These are phyloP conservation scores for Fusarium papillatum DNA, from an alignment of 2,329 filamentous ascomycete species.

Conservation along the genomic window DNA sequence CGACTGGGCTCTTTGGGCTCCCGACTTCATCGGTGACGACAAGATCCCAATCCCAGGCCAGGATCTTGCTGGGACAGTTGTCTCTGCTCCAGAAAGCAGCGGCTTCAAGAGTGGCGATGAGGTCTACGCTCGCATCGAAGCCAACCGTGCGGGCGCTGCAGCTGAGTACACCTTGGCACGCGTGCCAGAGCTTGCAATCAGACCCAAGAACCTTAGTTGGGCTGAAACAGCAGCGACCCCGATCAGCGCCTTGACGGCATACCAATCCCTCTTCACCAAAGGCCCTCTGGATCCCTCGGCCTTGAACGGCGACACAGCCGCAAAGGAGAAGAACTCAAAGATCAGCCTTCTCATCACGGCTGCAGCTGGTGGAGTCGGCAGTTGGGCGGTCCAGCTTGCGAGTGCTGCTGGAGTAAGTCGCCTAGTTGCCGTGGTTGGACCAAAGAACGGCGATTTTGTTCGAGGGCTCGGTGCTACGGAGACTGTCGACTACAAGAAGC, in stretches of 20 bases:
- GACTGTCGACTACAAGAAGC: slow-evolving; percentile 27
- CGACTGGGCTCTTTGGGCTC: slow-evolving; percentile 44
- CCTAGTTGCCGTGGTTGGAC: slow-evolving; percentile 7
- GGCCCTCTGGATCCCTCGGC: slow-evolving; percentile 5
- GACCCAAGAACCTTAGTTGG: slow-evolving; percentile 49
- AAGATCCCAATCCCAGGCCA: slow-evolving; percentile 49
- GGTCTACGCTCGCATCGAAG: slow-evolving; percentile 32
- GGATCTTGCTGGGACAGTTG: slow-evolving; percentile 55
- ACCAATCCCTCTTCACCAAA: slow-evolving; percentile 50
- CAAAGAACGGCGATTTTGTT: slow-evolving; percentile 12
- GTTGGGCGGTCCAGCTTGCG: slow-evolving; percentile 32
- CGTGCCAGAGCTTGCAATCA: slow-evolving; percentile 48
- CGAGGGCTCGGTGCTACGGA: slow-evolving; percentile 24
- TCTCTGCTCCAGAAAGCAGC: slow-evolving; percentile 42
- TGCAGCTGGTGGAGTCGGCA: slow-evolving; percentile 23
- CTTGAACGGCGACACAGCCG: background rate
- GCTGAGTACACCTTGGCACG: slow-evolving; percentile 31
- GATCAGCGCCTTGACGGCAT: slow-evolving; percentile 56
- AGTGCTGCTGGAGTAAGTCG: slow-evolving; percentile 6
- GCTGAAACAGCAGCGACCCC: slow-evolving; percentile 53
- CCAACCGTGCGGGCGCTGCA: slow-evolving; percentile 16
- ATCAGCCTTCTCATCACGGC: slow-evolving; percentile 22
- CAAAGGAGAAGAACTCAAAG: slow-evolving; percentile 4
- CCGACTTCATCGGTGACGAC: slow-evolving; percentile 35
- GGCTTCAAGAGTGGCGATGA: slow-evolving; percentile 35